These are phyloP conservation scores for Trametes cubensis DNA, from an alignment of 768 basidiomycete species.

Conservation along the genomic window DNA sequence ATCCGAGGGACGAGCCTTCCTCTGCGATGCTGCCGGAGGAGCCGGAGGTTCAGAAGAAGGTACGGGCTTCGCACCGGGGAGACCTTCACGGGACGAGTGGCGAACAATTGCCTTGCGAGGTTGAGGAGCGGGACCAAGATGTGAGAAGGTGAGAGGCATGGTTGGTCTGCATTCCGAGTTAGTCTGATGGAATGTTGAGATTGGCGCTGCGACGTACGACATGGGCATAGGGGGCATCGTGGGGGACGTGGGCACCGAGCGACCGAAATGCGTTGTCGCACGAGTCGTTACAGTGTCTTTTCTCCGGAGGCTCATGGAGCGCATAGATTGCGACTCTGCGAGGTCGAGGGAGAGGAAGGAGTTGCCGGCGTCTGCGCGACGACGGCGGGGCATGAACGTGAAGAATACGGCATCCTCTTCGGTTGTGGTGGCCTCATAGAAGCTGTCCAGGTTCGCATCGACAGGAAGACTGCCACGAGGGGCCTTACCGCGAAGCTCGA, in stretches of 20 bases:
- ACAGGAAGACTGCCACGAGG: conserved; percentile 44
- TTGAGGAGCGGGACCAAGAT: conserved; percentile 9
- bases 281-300: conserved; percentile 35
- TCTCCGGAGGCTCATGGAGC: conserved; percentile 42
- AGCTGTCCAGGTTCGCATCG: conserved; percentile 30
- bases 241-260: conserved; percentile 27
- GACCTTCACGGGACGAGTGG: conserved; percentile 45
- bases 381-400: conserved; percentile 45
- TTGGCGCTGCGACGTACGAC: conserved; percentile 15
- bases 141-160: conserved; percentile 22
- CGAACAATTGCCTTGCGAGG: conserved; percentile 26
- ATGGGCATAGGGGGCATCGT: conserved; percentile 2
- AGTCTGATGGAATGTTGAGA: neutral
- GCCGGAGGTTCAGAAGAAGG: conserved; percentile 57
- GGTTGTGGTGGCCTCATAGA: conserved; percentile 28
- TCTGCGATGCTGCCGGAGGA: conserved; percentile 33
- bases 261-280: conserved; percentile 18
- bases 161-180: conserved; percentile 5
- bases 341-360: conserved; percentile 75
- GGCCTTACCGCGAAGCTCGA: conserved; percentile 22
- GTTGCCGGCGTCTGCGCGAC: conserved; percentile 40
- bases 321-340: conserved; percentile 52
- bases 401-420: conserved; percentile 49
- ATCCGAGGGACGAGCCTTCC: conserved; percentile 28
- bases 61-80: conserved; percentile 64